phyloP scores from a whole-genome alignment of 208 protist species.

The Leishmania major region DNA sequence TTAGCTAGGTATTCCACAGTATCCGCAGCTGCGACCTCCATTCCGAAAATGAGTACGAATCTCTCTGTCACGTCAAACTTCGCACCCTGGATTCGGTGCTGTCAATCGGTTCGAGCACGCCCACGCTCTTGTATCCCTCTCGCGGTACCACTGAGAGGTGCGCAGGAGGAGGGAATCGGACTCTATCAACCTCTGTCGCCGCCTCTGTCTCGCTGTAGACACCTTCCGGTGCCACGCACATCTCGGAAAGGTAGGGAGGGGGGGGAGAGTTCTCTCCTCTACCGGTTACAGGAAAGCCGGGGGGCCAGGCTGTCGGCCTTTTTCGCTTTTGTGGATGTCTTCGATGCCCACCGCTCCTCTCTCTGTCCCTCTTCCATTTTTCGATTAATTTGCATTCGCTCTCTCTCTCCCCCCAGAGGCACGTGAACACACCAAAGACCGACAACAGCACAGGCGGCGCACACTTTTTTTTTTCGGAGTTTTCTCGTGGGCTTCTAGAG shows the following conservation, averaged over 20 bases:
- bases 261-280: not conserved
- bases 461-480: constrained; percentile 5
- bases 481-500: not conserved
- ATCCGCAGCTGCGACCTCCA: not conserved
- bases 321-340: not conserved
- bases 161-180: not conserved
- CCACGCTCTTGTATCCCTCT: not conserved
- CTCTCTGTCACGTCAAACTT: not conserved
- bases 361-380: not conserved
- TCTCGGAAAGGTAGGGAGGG: not conserved
- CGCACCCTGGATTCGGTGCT: not conserved
- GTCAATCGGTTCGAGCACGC: not conserved
- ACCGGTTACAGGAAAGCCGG: not conserved
- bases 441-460: constrained; percentile 1
- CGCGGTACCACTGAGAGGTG: not conserved
- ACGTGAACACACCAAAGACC: not conserved
- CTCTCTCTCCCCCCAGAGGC: not conserved
- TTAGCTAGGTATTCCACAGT: not conserved
- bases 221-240: not conserved
- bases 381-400: not conserved
- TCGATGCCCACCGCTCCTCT: not conserved
- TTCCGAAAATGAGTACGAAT: not conserved
- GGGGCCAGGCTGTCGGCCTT: not conserved
- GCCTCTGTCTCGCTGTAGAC: not conserved
- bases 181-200: not conserved